Conservation (phyloP, 352 stramenopile genomes). For the Pythium biforme region DNA sequence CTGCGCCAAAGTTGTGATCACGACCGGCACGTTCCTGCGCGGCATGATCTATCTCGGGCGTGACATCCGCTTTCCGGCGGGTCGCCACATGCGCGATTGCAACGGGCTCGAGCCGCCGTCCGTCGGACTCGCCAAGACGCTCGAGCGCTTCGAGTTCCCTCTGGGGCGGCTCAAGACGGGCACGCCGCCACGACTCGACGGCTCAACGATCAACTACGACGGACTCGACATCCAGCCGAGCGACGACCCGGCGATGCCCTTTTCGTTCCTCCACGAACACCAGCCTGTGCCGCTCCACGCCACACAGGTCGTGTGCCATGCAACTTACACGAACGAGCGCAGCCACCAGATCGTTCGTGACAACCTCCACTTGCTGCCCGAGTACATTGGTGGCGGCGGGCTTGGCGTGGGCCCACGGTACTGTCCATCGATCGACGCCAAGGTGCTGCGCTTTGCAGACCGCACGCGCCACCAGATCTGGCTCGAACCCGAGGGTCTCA, state of each 20-base stretch:
- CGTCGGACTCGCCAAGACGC: slow-evolving; percentile 92
- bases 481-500: slow-evolving; percentile 97
- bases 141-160: slow-evolving; percentile 92
- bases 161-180: slow-evolving; percentile 96
- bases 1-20: slow-evolving; percentile 91
- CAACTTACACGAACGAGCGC: slow-evolving; percentile 96
- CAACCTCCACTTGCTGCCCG: slow-evolving; percentile 92
- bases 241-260: slow-evolving; percentile 89
- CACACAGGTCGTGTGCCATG: slow-evolving; percentile 91
- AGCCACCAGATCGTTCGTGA: slow-evolving; percentile 95
- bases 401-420: slow-evolving; percentile 86
- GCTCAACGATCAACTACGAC: slow-evolving; percentile 95
- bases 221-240: slow-evolving; percentile 90
- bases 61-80: slow-evolving; percentile 90
- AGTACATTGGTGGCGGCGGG: slow-evolving; percentile 88
- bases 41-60: slow-evolving; percentile 95
- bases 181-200: slow-evolving; percentile 95
- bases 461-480: slow-evolving; percentile 90
- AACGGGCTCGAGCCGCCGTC: slow-evolving; percentile 92
- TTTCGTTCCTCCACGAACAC: slow-evolving; percentile 94
- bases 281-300: slow-evolving; percentile 62
- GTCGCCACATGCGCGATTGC: slow-evolving; percentile 88
- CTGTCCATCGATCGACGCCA: slow-evolving; percentile 98
- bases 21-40: slow-evolving; percentile 97
- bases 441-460: slow-evolving; percentile 84